Conservation (phyloP, 1,284 basidiomycete species). For the Trichosporon sp. region DNA sequence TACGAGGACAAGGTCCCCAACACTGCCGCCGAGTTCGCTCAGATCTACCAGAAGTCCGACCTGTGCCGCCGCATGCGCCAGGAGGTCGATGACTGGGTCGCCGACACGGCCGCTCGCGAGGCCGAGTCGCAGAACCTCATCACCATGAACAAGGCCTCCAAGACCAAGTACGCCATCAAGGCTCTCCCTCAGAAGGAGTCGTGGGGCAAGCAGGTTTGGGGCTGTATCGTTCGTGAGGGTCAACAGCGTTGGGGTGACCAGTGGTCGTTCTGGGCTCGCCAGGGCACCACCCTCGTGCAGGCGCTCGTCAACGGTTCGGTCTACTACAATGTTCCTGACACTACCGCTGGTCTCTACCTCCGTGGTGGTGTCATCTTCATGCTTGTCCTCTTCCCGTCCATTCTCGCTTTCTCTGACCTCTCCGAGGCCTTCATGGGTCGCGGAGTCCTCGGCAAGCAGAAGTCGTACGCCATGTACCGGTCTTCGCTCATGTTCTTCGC, state of each 20-base stretch:
- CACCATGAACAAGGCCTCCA: slow-evolving; percentile 23
- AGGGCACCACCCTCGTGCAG: slow-evolving; percentile 33
- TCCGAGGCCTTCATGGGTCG: slow-evolving; percentile 65
- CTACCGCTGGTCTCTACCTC: slow-evolving; percentile 59
- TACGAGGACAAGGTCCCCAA: slow-evolving; percentile 53
- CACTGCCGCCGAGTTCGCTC: slow-evolving; percentile 56
- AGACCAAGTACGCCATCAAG: slow-evolving; percentile 17
- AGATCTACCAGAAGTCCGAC: slow-evolving; percentile 29
- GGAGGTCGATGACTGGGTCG: slow-evolving; percentile 33
- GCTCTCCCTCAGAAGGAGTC: slow-evolving; percentile 27
- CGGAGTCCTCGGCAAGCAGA: slow-evolving; percentile 59
- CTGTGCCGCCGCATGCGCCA: slow-evolving; percentile 29
- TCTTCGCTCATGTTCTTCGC: slow-evolving; percentile 54
- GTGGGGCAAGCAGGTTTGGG: slow-evolving; percentile 34
- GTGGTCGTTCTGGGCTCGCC: slow-evolving; percentile 34
- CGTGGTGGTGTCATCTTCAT: slow-evolving; percentile 63
- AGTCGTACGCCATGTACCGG: slow-evolving; percentile 48
- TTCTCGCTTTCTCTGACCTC: slow-evolving; percentile 60
- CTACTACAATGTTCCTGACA: slow-evolving; percentile 60
- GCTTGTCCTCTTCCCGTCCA: slow-evolving; percentile 49
- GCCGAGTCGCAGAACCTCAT: slow-evolving; percentile 22
- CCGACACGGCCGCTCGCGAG: slow-evolving; percentile 17
- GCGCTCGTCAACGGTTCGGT: slow-evolving; percentile 60
- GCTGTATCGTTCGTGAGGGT: slow-evolving; percentile 36
- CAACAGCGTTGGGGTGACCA: slow-evolving; percentile 41